These are phyloP conservation scores for Rhododendron henanense DNA, from an alignment of 148 eudicot species.

Conservation along the genomic window DNA sequence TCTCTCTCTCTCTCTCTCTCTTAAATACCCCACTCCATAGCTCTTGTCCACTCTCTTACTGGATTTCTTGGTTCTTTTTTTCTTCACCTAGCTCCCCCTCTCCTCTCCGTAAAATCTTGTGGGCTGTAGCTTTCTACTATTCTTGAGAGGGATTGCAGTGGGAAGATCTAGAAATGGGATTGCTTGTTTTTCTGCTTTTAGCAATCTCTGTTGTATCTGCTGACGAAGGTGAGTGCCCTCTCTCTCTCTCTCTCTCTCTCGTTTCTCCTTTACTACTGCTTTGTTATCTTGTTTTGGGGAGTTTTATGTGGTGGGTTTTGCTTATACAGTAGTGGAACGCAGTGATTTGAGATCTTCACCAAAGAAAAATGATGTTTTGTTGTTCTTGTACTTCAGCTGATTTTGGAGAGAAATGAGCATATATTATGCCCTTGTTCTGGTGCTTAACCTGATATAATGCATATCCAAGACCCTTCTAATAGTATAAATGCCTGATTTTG, in stretches of 20 bases:
- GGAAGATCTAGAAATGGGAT: slow-evolving; percentile 16
- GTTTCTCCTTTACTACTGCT: not conserved
- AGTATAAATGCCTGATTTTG: no score
- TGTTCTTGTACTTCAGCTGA: not conserved
- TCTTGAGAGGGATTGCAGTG: not conserved
- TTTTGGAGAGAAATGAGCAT: not conserved
- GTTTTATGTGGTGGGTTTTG: slow-evolving; percentile 11
- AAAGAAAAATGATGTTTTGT: not conserved
- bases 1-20: slow-evolving; percentile 12
- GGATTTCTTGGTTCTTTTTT: not conserved
- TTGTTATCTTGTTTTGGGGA: not conserved
- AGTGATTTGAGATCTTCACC: not conserved
- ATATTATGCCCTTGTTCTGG: not conserved
- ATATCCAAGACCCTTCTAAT: not conserved
- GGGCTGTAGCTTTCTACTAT: not conserved
- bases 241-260: not conserved
- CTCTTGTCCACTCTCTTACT: not conserved
- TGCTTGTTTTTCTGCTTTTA: slow-evolving; percentile 28
- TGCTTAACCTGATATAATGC: not conserved
- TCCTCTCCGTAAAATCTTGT: not conserved
- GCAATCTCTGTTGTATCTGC: slow-evolving; percentile 29
- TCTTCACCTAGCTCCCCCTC: not conserved
- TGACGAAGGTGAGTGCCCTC: slow-evolving; percentile 31
- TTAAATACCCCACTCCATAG: slow-evolving; percentile 16
- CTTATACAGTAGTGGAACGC: not conserved